phyloP scores from a whole-genome alignment of 1,139 yeast genomes.

The Debaryomyces subglobosus region DNA sequence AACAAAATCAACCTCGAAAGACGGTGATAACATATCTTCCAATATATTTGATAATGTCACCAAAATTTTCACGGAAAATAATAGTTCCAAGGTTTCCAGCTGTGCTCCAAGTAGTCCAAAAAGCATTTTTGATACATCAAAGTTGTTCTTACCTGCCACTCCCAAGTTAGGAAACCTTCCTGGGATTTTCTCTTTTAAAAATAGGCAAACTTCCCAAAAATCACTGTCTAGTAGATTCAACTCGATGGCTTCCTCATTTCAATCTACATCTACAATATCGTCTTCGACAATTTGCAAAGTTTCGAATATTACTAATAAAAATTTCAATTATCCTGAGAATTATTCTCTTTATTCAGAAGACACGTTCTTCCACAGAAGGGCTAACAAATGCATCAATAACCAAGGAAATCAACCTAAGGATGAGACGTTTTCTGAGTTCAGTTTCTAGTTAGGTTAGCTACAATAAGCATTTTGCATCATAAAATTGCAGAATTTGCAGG shows the following conservation, averaged over 20 bases:
- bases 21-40: not conserved
- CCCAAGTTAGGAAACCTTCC: not conserved
- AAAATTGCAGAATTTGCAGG: not conserved
- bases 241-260: slow-evolving; percentile 1
- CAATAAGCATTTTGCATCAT: not conserved
- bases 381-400: not conserved
- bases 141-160: slow-evolving; percentile 1
- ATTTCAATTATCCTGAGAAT: not conserved
- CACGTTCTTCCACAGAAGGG: not conserved
- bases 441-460: not conserved
- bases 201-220: not conserved
- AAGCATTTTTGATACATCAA: not conserved
- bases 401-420: not conserved
- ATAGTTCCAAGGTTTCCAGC: slow-evolving; percentile 1
- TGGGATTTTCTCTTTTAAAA: not conserved
- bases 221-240: not conserved
- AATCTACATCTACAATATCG: not conserved
- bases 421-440: slow-evolving; percentile 7
- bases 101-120: slow-evolving; percentile 3
- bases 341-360: not conserved
- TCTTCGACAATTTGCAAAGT: not conserved
- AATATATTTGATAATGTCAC: slow-evolving; percentile 9
- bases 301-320: not conserved
- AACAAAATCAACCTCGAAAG: not conserved
- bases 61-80: slow-evolving; percentile 8